Evolutionary conservation across 1,284 basidiomycete genomes (phyloP), one percentile per base, ranked within the genome.

Genomic region (Puccinia horiana): DNA sequence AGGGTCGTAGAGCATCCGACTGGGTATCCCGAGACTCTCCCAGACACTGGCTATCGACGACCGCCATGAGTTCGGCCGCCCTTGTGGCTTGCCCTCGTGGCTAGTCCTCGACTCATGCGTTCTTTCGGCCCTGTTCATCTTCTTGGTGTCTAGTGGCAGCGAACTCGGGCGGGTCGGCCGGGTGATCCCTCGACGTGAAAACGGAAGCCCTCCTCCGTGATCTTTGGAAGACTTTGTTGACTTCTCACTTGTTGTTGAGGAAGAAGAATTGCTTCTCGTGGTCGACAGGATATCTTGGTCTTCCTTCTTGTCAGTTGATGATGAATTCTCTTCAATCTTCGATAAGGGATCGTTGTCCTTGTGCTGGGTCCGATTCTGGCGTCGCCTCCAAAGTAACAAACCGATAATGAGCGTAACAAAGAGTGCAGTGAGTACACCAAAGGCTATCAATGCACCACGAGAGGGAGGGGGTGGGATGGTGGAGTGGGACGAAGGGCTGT

Each of bases 21-120:
- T 47, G 9, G 80, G 80, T 4, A 81, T 23, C 18, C 80, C 80
- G 18, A 81, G 61, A 26, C 32, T 75, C 29, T 56, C 70, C 80
- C 80, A 81, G 2, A 61, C 80, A 32, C 44, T 61, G 16, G 70
- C 80, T 6, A 81, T 81, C 26, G 67, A 73, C 29, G 80, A 81
- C 18, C 80, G 54, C 80, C 80, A 81, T 23, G 80, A 81, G 35
- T 1, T 29, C 32, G 80, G 80, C 42, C 80, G 70, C 3, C 14
- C 35, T 20, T 23, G 52, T 4, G 4, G 29, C 42, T 72, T 72
- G 23, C n/a, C n/a, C n/a, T n/a, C n/a, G n/a, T n/a, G 56, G 29
- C n/a, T 49, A 0, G 16, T 73, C 47, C 23, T 73, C 35, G 1
- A 49, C 54, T 23, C 54, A 49, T 29, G 35, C 32, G 23, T 52